Evolutionary conservation across 495 filamentous ascomycete genomes (phyloP).

Genomic region (Penicillium antarcticum): DNA sequence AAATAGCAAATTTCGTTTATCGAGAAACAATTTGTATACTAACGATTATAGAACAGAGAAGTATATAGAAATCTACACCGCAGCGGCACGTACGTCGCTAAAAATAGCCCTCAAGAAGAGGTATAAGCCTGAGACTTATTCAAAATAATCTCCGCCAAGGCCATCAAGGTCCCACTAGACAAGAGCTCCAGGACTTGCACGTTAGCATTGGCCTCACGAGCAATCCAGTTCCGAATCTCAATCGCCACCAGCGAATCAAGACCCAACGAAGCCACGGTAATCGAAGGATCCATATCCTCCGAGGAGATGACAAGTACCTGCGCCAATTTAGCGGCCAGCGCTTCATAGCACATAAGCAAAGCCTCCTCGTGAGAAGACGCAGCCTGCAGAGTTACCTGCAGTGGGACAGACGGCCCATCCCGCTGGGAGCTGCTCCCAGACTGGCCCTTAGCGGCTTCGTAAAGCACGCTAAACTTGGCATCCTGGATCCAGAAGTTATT

Average conservation of each 20-base stretch:
- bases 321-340: constrained; percentile 26
- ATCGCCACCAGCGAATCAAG: constrained; percentile 40
- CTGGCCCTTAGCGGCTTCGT: constrained; percentile 12
- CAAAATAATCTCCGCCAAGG: constrained; percentile 27
- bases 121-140: constrained; percentile 24
- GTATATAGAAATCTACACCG: not conserved
- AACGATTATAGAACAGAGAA: not conserved
- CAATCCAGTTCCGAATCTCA: constrained; percentile 39
- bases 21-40: not conserved
- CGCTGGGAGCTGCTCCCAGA: constrained; percentile 1
- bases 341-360: constrained; percentile 21
- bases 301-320: constrained; percentile 21
- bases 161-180: constrained; percentile 27
- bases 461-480: constrained; percentile 18
- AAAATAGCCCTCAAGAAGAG: not conserved
- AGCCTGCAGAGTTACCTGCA: constrained; percentile 15
- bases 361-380: constrained; percentile 22
- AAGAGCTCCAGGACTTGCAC: constrained; percentile 32
- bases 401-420: constrained; percentile 11
- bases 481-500: constrained; percentile 28
- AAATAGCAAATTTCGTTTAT: not conserved
- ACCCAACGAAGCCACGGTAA: constrained; percentile 25
- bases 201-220: constrained; percentile 32
- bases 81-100: constrained; percentile 3
- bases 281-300: constrained; percentile 32